Percentiles rank a stretch among this genome's conserved stretches.
These are phyloP conservation scores for Trichoderma orchidacearum DNA, from an alignment of 495 filamentous ascomycete genomes.

Conservation along the genomic window DNA sequence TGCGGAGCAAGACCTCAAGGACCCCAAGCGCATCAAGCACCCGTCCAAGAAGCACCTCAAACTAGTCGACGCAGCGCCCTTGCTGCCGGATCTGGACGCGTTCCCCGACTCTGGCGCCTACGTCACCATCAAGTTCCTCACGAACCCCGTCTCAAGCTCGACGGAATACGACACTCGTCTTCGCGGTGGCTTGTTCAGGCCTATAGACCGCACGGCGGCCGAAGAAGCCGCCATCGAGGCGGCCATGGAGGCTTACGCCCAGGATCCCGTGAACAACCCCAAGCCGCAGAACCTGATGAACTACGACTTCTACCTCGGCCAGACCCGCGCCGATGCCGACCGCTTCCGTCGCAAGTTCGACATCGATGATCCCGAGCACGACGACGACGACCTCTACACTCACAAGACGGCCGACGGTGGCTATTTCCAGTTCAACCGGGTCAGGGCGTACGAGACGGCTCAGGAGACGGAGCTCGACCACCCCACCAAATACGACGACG, in stretches of 20 bases:
- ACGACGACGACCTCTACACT: slow-evolving; percentile 55
- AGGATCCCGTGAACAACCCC: slow-evolving; percentile 46
- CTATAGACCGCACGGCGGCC: slow-evolving; percentile 36
- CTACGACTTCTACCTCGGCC: slow-evolving; percentile 70
- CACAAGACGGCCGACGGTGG: slow-evolving; percentile 27
- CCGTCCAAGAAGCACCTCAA: slow-evolving; percentile 69
- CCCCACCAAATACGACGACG: slow-evolving; percentile 46
- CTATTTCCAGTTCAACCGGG: slow-evolving; percentile 58
- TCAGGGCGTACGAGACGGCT: slow-evolving; percentile 75
- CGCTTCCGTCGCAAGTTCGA: slow-evolving; percentile 64
- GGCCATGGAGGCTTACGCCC: slow-evolving; percentile 45
- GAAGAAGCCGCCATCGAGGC: slow-evolving; percentile 34
- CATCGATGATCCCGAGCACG: slow-evolving; percentile 50
- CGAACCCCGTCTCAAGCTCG: slow-evolving; percentile 53
- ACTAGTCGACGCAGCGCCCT: slow-evolving; percentile 63
- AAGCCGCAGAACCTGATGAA: slow-evolving; percentile 50
- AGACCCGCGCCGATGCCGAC: slow-evolving; percentile 37
- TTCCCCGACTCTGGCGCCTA: slow-evolving; percentile 80
- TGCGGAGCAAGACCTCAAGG: slow-evolving; percentile 49
- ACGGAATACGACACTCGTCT: slow-evolving; percentile 63
- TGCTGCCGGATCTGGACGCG: slow-evolving; percentile 79
- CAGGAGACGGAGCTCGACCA: slow-evolving; percentile 51
- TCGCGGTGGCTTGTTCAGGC: slow-evolving; percentile 65
- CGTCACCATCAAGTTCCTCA: slow-evolving; percentile 77
- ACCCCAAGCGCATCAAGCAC: slow-evolving; percentile 65